These are phyloP conservation scores for Daldinia grandis DNA, from an alignment of 495 filamentous ascomycete species.

Conservation along the genomic window DNA sequence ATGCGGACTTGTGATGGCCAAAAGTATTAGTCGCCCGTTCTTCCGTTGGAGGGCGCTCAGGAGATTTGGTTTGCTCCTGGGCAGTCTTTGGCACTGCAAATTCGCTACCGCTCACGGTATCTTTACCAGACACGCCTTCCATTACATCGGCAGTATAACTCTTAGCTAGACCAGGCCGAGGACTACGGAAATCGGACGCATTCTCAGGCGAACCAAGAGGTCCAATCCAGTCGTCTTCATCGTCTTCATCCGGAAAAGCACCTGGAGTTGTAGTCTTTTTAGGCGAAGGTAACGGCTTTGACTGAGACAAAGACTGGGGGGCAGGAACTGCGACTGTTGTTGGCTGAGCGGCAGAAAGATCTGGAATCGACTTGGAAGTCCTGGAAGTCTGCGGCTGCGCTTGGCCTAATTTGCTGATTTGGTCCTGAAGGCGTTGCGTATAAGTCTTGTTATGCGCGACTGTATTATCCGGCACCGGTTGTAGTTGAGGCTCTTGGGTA, in stretches of 20 bases:
- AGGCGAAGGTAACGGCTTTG: conserved; percentile 42
- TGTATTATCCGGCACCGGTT: conserved; percentile 45
- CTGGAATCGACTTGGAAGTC: conserved; percentile 74
- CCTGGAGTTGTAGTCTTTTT: conserved; percentile 55
- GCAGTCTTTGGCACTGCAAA: conserved; percentile 52
- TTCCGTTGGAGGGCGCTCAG: conserved; percentile 48
- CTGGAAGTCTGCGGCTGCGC: conserved; percentile 67
- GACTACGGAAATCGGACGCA: conserved; percentile 48
- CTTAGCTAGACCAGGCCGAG: conserved; percentile 61
- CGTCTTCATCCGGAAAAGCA: conserved; percentile 69
- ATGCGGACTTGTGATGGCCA: conserved; percentile 62
- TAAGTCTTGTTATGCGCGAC: conserved; percentile 81
- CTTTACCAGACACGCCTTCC: conserved; percentile 62
- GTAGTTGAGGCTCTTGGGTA: conserved; percentile 45
- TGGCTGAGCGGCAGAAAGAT: conserved; percentile 50
- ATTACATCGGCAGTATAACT: conserved; percentile 67
- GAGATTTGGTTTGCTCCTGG: conserved; percentile 49
- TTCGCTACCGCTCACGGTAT: conserved; percentile 50
- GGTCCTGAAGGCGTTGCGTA: conserved; percentile 88
- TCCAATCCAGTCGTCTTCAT: conserved; percentile 88
- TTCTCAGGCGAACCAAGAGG: conserved; percentile 56
- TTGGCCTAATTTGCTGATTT: conserved; percentile 92
- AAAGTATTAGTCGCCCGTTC: conserved; percentile 47
- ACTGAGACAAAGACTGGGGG: conserved; percentile 62
- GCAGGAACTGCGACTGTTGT: conserved; percentile 50